Evolutionary conservation across 148 eudicot genomes (phyloP), one percentile per base, ranked within the genome.

Genomic region (Beta vulgaris): DNA sequence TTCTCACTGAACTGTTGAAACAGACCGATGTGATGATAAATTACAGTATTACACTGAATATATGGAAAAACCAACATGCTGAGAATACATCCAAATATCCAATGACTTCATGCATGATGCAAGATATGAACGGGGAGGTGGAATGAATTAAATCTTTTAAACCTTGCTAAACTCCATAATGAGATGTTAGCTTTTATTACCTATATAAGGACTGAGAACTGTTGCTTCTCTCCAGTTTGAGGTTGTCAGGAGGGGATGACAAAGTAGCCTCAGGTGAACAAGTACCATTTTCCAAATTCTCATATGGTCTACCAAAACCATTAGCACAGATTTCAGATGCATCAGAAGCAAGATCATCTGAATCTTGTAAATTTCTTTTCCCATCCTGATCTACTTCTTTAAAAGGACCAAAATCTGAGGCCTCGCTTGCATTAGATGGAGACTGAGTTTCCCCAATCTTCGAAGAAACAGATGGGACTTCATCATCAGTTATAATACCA

Each of bases 1-100:
- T 89, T 83, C 81, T 90, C 59, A 79, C 93, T 89, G 98, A 82
- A 89, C 99, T 92, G 97, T 84, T 84, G 82, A 75, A 82, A 84
- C 70, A 80, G 68, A 74, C 74, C 55, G 75, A 57, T 69, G 35
- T 69, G 65, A 76, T 73, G 39, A 71, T 69, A 73, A 48, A 74
- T 62, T 62, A 25, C 42, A 35, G 39, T 35, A 29, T 25, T 25
- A 14, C 14, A 7, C 12, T 26, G 4, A 35, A 34, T 62, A 34
- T 34, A 13, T 23, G 8, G 64, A 29, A 64, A 76, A 16, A 71
- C 51, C 14, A 34, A 2, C 32, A 28, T 35, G 71, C 55, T n/a
- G 12, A 48, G 18, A 26, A 28, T 40, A 29, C 58, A 80, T 43
- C 18, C 34, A 35, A 36, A 29, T 48, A 80, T 43, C 18, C 34